Evolutionary conservation across 352 stramenopile genomes (phyloP).

Genomic region (Phytopythium boreale): DNA sequence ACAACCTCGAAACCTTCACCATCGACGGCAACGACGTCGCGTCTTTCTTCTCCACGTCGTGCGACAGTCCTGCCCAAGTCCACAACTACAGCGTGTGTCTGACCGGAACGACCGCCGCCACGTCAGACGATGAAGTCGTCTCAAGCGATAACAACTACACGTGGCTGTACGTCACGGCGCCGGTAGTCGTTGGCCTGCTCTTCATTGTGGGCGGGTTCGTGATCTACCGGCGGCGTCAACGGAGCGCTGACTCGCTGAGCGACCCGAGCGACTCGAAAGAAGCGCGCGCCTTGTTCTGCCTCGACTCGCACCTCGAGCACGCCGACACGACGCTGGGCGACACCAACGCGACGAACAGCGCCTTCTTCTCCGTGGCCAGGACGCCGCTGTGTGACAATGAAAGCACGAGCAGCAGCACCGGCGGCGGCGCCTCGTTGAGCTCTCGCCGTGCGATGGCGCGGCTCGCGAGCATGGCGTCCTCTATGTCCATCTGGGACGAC

Average conservation of each 20-base stretch:
- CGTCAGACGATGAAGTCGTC: background rate
- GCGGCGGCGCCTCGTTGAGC: conserved; percentile 2
- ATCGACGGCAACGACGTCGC: conserved; percentile 15
- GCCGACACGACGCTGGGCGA: background rate
- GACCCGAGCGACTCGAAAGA: conserved; percentile 1
- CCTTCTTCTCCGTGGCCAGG: conserved; percentile 2
- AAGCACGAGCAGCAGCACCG: conserved; percentile 8
- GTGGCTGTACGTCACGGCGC: conserved; percentile 7
- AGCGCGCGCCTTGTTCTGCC: background rate
- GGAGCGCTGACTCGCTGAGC: background rate
- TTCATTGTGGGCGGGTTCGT: conserved; percentile 1
- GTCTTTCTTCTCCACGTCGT: conserved; percentile 19
- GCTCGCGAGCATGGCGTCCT: background rate
- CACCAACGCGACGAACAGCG: background rate
- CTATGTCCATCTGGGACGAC: conserved; percentile 40
- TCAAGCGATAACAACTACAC: conserved; percentile 1
- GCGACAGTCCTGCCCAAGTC: conserved; percentile 7
- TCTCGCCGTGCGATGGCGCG: background rate
- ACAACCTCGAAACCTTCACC: conserved; percentile 21
- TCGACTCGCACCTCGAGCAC: conserved; percentile 3
- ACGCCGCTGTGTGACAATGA: background rate
- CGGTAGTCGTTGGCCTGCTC: background rate
- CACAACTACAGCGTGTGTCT: conserved; percentile 28
- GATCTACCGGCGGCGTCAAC: background rate
- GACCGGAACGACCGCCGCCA: background rate